Conservation (phyloP, 345 rosid genomes). For the Brassica napus region Da-Ae NC_063446.1:30707501-30708000, state of each 20-base stretch:
- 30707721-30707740: slow-evolving; percentile 46
- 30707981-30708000: not conserved
- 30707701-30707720: slow-evolving; percentile 49
- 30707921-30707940: not conserved
- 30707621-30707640: slow-evolving; percentile 42
- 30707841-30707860: slow-evolving; percentile 17
- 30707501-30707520: slow-evolving; percentile 19
- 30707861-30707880: not conserved
- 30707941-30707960: slow-evolving; percentile 17
- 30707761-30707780: slow-evolving; percentile 49
- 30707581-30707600: slow-evolving; percentile 30
- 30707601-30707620: slow-evolving; percentile 42
- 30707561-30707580: slow-evolving; percentile 45
- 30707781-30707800: slow-evolving; percentile 28
- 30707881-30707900: not conserved
- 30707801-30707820: slow-evolving; percentile 13
- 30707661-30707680: slow-evolving; percentile 71
- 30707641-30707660: slow-evolving; percentile 70
- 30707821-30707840: slow-evolving; percentile 26
- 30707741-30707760: slow-evolving; percentile 34
- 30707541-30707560: slow-evolving; percentile 70
- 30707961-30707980: not conserved
- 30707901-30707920: slow-evolving; percentile 3
- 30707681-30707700: slow-evolving; percentile 60
- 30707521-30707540: slow-evolving; percentile 42